phyloP scores from a whole-genome alignment of 2,329 filamentous ascomycete species.

The Ascochyta lentis region DNA sequence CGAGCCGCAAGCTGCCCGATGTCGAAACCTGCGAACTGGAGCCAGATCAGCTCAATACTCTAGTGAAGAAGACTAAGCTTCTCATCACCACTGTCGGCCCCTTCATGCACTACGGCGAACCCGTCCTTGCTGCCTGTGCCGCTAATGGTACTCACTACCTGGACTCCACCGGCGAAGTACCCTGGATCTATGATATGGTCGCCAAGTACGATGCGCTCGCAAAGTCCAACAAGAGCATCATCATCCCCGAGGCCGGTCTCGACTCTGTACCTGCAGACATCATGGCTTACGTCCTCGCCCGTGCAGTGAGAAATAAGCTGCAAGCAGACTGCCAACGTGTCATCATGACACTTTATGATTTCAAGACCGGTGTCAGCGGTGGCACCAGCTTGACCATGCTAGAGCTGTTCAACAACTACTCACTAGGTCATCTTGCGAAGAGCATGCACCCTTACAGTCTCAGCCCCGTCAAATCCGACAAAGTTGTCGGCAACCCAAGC shows the following conservation, averaged over 20 bases:
- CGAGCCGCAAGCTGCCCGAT: slow-evolving; percentile 67
- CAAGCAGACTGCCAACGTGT: slow-evolving; percentile 59
- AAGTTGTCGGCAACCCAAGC: slow-evolving; percentile 42
- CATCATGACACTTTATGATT: slow-evolving; percentile 59
- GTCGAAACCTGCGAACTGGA: slow-evolving; percentile 53
- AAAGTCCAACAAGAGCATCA: slow-evolving; percentile 65
- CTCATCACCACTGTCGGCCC: slow-evolving; percentile 69
- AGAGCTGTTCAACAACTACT: slow-evolving; percentile 58
- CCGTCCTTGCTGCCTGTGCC: slow-evolving; percentile 69
- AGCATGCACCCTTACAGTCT: slow-evolving; percentile 60
- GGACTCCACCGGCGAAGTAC: slow-evolving; percentile 69
- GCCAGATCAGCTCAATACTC: slow-evolving; percentile 56
- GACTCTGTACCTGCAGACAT: slow-evolving; percentile 69
- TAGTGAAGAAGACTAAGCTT: slow-evolving; percentile 64
- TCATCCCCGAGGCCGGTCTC: slow-evolving; percentile 65
- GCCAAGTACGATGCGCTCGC: slow-evolving; percentile 66
- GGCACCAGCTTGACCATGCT: slow-evolving; percentile 72
- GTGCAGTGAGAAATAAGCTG: slow-evolving; percentile 60
- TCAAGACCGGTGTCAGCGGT: slow-evolving; percentile 59
- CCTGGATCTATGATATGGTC: slow-evolving; percentile 69
- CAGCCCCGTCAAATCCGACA: slow-evolving; percentile 52
- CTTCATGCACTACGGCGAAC: slow-evolving; percentile 69
- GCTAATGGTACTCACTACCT: slow-evolving; percentile 71
- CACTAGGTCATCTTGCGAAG: slow-evolving; percentile 55
- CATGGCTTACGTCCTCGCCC: slow-evolving; percentile 60